Conservation (phyloP, 2,329 filamentous ascomycete genomes). For the Diplodia intermedia region DNA sequence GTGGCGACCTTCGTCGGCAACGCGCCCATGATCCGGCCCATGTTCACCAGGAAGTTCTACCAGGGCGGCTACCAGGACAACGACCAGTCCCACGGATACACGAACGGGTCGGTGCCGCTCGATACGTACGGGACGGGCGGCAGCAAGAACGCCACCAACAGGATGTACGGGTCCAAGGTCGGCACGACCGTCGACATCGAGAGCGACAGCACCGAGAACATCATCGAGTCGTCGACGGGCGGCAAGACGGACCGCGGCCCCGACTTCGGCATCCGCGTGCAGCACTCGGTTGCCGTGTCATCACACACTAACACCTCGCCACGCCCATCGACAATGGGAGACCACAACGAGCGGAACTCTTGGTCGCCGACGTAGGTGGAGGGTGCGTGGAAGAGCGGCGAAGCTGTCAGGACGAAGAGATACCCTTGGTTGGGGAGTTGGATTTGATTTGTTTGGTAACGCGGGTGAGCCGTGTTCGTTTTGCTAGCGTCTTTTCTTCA, state of each 20-base stretch:
- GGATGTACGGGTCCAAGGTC: not conserved
- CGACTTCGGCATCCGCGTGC: constrained; percentile 8
- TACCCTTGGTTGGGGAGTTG: not conserved
- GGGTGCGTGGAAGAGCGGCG: not conserved
- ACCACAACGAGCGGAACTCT: not conserved
- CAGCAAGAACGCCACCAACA: not conserved
- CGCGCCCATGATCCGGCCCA: constrained; percentile 46
- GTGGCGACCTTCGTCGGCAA: constrained; percentile 50
- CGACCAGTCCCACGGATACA: constrained; percentile 12
- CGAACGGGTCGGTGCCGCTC: constrained; percentile 9
- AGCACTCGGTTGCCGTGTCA: constrained; percentile 3
- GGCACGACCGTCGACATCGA: constrained; percentile 6
- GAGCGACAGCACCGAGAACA: constrained; percentile 12
- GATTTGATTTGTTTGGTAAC: not conserved
- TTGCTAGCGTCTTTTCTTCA: not conserved
- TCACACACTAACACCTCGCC: not conserved
- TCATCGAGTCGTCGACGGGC: not conserved
- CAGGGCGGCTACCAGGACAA: constrained; percentile 9
- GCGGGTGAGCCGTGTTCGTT: not conserved
- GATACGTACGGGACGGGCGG: constrained; percentile 7
- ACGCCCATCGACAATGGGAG: not conserved
- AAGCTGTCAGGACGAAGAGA: not conserved
- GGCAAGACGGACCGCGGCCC: not conserved
- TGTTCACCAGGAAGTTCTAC: constrained; percentile 35
- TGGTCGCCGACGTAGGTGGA: not conserved